Conservation (phyloP, 805 yeast species). For the Saccharomycopsis fermentans region DNA sequence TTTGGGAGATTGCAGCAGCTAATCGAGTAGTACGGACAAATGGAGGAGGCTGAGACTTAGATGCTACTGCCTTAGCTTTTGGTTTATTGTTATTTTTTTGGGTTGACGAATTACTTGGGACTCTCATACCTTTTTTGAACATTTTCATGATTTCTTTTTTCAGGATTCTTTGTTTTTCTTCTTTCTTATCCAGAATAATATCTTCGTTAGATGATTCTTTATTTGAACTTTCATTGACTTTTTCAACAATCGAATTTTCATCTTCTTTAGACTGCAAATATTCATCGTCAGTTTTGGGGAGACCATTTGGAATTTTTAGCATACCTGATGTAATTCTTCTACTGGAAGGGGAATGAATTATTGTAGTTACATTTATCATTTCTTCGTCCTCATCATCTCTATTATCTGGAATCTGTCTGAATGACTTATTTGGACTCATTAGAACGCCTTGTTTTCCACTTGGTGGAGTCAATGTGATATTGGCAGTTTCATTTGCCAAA, state of each 20-base stretch:
- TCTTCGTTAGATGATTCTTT: not conserved
- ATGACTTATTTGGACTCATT: constrained; percentile 1
- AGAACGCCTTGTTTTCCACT: not conserved
- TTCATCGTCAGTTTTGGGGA: not conserved
- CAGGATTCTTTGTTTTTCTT: constrained; percentile 4
- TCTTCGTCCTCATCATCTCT: not conserved
- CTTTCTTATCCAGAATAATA: not conserved
- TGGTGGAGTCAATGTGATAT: constrained; percentile 11
- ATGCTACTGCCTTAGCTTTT: not conserved
- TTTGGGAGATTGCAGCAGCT: not conserved
- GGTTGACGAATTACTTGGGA: constrained; percentile 8
- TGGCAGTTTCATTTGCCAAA: not conserved
- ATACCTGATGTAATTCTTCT: constrained; percentile 35
- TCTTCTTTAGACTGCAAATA: not conserved
- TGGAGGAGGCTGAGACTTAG: not conserved
- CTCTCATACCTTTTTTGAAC: constrained; percentile 14
- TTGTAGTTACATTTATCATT: not conserved
- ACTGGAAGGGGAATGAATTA: constrained; percentile 20
- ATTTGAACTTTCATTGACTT: not conserved
- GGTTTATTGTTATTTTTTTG: not conserved
- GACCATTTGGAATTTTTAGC: constrained; percentile 28
- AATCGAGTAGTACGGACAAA: not conserved
- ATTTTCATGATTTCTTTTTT: constrained; percentile 13
- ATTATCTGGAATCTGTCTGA: not conserved
- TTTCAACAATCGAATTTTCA: not conserved